Evolutionary conservation across 768 basidiomycete species (phyloP).

Genomic region (Trametes sanguinea): DNA sequence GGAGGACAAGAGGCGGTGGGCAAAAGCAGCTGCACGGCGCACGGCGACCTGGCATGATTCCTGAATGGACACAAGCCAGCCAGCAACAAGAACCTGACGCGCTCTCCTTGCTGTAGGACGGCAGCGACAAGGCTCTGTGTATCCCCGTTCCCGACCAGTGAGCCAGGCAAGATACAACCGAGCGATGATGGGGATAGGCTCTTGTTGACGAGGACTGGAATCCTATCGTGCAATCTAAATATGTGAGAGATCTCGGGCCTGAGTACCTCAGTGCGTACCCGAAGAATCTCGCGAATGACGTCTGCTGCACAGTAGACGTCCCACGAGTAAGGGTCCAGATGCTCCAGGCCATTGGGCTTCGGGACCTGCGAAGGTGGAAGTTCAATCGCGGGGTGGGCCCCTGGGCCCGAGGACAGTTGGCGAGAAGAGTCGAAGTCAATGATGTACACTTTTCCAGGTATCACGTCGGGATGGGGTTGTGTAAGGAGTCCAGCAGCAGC

Average conservation of each 20-base stretch:
- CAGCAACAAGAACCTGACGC: not conserved
- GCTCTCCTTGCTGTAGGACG: not conserved
- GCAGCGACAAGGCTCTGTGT: not conserved
- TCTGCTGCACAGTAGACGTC: conserved; percentile 1
- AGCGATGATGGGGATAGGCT: not conserved
- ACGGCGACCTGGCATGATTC: no score
- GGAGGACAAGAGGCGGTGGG: no score
- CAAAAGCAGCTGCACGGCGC: no score
- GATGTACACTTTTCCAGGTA: no score
- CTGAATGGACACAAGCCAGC: not conserved
- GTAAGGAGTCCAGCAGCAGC: no score
- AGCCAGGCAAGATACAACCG: not conserved
- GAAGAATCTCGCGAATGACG: not conserved
- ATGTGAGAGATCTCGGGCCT: not conserved
- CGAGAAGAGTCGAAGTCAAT: not conserved
- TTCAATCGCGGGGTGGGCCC: not conserved
- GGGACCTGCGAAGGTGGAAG: not conserved
- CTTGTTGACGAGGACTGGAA: not conserved
- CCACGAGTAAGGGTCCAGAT: conserved; percentile 4
- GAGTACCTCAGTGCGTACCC: not conserved
- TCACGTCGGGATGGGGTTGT: no score
- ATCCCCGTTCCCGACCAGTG: not conserved
- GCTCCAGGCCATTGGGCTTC: not conserved
- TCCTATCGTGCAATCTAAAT: not conserved
- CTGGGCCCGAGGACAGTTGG: not conserved